Conservation (phyloP, 306 rosid species). For the Quercus variabilis region DNA sequence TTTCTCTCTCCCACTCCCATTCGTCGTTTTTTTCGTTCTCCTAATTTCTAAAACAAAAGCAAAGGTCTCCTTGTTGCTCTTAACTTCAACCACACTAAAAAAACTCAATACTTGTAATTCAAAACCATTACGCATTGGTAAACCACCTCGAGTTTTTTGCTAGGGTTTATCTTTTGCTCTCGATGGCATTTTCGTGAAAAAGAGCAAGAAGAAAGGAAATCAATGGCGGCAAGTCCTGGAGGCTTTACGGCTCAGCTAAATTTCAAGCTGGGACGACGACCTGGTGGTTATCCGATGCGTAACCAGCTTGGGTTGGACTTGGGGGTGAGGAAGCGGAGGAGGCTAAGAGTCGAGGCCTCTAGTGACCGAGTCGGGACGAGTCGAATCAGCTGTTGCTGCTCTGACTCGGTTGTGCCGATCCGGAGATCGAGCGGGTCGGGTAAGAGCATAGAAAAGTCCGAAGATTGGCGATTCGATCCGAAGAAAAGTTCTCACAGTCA, state of each 20-base stretch:
- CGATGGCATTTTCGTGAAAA: slow-evolving; percentile 34
- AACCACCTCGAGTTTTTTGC: neutral
- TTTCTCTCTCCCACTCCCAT: slow-evolving; percentile 6
- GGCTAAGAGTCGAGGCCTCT: slow-evolving; percentile 22
- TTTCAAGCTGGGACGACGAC: slow-evolving; percentile 36
- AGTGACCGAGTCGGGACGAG: slow-evolving; percentile 30
- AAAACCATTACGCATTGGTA: neutral
- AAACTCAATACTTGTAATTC: neutral
- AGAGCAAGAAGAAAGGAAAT: too few relatives aligned
- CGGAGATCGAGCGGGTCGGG: slow-evolving; percentile 46
- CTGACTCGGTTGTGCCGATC: slow-evolving; percentile 67
- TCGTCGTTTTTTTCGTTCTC: neutral
- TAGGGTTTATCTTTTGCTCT: slow-evolving; percentile 4
- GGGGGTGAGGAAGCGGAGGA: slow-evolving; percentile 40
- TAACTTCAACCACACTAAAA: neutral
- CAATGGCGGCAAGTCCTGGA: slow-evolving; percentile 73
- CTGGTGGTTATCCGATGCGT: slow-evolving; percentile 20
- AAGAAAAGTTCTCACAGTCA: slow-evolving; percentile 45
- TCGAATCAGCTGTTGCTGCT: slow-evolving; percentile 48
- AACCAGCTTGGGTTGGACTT: slow-evolving; percentile 21
- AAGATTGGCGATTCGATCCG: slow-evolving; percentile 58
- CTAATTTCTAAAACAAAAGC: neutral
- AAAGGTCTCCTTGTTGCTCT: neutral
- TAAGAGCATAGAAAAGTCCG: slow-evolving; percentile 43
- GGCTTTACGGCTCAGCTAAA: slow-evolving; percentile 59